Conservation (phyloP, 495 filamentous ascomycete genomes). For the Penicillium paxilli region DNA sequence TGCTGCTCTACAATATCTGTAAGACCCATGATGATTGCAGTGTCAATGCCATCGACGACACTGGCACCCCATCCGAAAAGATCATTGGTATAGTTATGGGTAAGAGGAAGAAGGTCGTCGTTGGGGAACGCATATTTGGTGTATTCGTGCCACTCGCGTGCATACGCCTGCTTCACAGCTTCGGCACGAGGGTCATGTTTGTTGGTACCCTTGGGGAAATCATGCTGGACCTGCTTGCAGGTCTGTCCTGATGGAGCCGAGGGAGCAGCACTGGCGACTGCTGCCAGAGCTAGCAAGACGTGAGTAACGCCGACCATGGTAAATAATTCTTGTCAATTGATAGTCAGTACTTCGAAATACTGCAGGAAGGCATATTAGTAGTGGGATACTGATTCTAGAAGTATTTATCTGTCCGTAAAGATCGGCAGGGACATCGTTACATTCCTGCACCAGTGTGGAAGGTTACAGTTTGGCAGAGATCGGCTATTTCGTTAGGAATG, state of each 20-base stretch:
- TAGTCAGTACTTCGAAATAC: background rate
- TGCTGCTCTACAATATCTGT: constrained; percentile 24
- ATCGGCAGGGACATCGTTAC: constrained; percentile 15
- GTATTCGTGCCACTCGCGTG: constrained; percentile 23
- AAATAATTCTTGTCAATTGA: background rate
- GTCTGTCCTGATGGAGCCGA: constrained; percentile 1
- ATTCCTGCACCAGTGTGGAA: constrained; percentile 4
- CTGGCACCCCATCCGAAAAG: constrained; percentile 25
- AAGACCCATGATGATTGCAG: constrained; percentile 24
- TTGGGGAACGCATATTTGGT: constrained; percentile 18
- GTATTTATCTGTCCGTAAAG: constrained; percentile 3
- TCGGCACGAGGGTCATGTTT: constrained; percentile 19
- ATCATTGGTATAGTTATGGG: constrained; percentile 16
- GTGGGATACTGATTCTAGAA: background rate
- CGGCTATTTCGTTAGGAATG: background rate
- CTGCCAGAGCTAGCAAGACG: constrained; percentile 9
- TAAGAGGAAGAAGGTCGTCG: constrained; percentile 20
- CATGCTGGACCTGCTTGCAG: constrained; percentile 19
- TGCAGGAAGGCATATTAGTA: background rate
- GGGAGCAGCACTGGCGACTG: constrained; percentile 1
- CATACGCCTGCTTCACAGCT: constrained; percentile 20
- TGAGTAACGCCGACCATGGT: constrained; percentile 13
- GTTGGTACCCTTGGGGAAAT: constrained; percentile 21
- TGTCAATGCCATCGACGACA: constrained; percentile 24
- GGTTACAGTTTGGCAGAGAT: background rate